phyloP scores from a whole-genome alignment of 768 basidiomycete genomes.

The Amanita subjunquillea region DNA sequence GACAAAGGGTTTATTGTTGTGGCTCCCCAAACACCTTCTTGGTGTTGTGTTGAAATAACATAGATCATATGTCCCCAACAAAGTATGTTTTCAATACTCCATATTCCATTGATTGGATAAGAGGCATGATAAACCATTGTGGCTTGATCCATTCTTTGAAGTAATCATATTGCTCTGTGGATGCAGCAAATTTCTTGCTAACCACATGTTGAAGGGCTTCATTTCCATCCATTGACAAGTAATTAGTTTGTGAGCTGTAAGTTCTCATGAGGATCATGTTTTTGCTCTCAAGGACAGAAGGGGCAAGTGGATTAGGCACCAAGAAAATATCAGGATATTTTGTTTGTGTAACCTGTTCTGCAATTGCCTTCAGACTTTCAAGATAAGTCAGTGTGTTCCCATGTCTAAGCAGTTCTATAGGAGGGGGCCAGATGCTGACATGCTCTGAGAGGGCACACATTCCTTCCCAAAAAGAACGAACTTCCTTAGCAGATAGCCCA shows the following conservation, averaged over 20 bases:
- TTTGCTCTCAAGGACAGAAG: not conserved
- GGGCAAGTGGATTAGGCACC: not conserved
- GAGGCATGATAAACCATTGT: not conserved
- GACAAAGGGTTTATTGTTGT: not conserved
- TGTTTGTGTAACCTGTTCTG: not conserved
- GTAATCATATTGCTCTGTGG: not conserved
- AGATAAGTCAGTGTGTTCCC: not conserved
- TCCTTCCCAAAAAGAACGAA: not conserved
- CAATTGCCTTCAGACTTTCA: not conserved
- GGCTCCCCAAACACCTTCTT: not conserved
- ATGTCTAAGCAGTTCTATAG: not conserved
- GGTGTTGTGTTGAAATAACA: not conserved
- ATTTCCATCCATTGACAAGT: not conserved
- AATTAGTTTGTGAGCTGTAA: not conserved
- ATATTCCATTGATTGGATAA: not conserved
- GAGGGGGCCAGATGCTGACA: not conserved
- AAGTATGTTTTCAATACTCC: not conserved
- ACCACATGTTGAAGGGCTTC: not conserved
- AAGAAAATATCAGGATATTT: not conserved
- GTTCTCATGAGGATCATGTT: not conserved
- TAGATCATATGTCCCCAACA: not conserved
- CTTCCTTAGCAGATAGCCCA: not conserved
- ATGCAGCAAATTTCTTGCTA: not conserved
- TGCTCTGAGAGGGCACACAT: not conserved
- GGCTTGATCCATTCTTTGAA: not conserved